These are phyloP conservation scores for Penicillium sp. DNA, from an alignment of 2,329 filamentous ascomycete species.

Conservation along the genomic window DNA sequence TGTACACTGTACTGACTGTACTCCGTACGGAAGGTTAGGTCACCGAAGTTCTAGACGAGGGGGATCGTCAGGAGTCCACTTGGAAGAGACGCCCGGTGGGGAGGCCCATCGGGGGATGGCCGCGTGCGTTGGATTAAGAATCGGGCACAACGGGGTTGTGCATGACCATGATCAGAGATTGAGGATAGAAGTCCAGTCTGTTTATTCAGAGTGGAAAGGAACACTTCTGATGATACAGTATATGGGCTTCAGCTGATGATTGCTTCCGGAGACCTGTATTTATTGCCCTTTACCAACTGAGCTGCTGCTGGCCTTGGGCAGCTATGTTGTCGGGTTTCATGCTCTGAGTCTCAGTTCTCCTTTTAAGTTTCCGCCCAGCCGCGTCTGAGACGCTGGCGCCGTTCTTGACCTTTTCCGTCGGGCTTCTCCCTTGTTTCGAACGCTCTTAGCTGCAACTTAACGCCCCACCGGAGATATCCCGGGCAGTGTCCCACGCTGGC, in stretches of 20 bases:
- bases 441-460: constrained; percentile 4
- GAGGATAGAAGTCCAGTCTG: background rate
- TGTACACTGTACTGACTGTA: too few species aligned
- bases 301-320: background rate
- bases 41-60: constrained; percentile 16
- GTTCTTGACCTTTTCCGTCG: constrained; percentile 9
- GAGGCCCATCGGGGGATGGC: background rate
- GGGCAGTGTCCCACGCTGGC: background rate
- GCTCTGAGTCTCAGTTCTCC: background rate
- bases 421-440: constrained; percentile 8
- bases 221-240: background rate
- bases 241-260: background rate
- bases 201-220: background rate
- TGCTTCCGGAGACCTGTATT: background rate
- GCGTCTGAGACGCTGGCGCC: constrained; percentile 20
- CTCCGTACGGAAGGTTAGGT: background rate
- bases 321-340: too few species aligned
- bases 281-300: background rate
- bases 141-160: background rate
- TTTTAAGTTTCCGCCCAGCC: constrained; percentile 8
- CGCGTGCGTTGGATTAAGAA: background rate
- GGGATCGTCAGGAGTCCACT: constrained; percentile 22
- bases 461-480: background rate
- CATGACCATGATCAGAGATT: background rate
- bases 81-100: background rate